phyloP scores from a whole-genome alignment of 2,329 filamentous ascomycete species.

The Diaporthe sp. region DNA sequence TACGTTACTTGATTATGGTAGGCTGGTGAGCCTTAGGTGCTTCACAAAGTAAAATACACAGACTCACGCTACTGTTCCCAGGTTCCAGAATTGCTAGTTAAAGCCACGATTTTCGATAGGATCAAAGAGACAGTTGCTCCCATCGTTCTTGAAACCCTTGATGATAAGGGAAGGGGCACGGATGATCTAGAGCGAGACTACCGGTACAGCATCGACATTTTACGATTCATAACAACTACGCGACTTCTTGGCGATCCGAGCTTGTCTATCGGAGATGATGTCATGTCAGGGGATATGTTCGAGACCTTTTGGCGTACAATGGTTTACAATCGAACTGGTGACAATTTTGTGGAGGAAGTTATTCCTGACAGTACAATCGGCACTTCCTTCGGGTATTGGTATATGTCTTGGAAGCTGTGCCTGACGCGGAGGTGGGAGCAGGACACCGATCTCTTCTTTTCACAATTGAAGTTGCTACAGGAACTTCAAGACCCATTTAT shows the following conservation, averaged over 20 bases:
- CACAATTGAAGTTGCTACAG: not conserved
- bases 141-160: fast-evolving
- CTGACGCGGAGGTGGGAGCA: not conserved
- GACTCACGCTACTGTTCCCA: not conserved
- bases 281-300: not conserved
- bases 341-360: not conserved
- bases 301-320: not conserved
- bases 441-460: not conserved
- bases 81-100: not conserved
- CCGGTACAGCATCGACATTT: not conserved
- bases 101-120: not conserved
- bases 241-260: not conserved
- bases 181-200: not conserved
- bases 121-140: not conserved
- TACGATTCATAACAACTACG: not conserved
- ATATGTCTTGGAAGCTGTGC: not conserved
- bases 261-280: not conserved
- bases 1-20: not conserved
- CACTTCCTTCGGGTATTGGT: not conserved
- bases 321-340: not conserved
- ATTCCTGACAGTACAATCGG: not conserved
- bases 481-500: not conserved
- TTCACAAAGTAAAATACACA: not conserved
- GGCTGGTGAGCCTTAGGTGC: not conserved
- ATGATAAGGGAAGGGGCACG: too few relatives aligned